Evolutionary conservation across 345 rosid genomes (phyloP).

Genomic region (Trapa incisa): DNA sequence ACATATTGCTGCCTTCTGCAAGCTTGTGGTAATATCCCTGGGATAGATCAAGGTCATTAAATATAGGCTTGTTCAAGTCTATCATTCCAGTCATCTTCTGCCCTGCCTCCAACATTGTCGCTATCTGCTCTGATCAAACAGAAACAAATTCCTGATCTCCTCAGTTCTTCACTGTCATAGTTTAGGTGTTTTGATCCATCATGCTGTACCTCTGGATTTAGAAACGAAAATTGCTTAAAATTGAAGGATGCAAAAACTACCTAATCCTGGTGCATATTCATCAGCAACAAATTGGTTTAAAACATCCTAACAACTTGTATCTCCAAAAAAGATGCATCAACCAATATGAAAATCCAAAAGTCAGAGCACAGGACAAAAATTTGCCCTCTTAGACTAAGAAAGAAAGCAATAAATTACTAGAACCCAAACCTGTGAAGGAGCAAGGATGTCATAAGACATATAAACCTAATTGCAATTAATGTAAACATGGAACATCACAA

Average conservation of each 20-base stretch:
- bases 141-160: neutral
- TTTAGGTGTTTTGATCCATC: neutral
- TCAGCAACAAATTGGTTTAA: neutral
- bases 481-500: neutral
- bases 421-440: neutral
- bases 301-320: neutral
- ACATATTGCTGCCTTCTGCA: constrained; percentile 35
- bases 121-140: neutral
- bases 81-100: constrained; percentile 27
- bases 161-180: constrained; percentile 5
- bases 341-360: neutral
- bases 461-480: too few relatives aligned
- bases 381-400: neutral
- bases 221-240: neutral
- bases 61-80: constrained; percentile 20
- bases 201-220: neutral
- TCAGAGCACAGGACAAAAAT: neutral
- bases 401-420: neutral
- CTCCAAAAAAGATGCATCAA: neutral
- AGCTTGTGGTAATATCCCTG: constrained; percentile 33
- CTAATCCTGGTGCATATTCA: neutral
- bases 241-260: neutral
- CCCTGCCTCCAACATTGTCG: constrained; percentile 27
- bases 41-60: constrained; percentile 23
- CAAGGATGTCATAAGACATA: neutral